phyloP scores from a whole-genome alignment of 495 filamentous ascomycete species.

The Parathielavia appendiculata region DNA sequence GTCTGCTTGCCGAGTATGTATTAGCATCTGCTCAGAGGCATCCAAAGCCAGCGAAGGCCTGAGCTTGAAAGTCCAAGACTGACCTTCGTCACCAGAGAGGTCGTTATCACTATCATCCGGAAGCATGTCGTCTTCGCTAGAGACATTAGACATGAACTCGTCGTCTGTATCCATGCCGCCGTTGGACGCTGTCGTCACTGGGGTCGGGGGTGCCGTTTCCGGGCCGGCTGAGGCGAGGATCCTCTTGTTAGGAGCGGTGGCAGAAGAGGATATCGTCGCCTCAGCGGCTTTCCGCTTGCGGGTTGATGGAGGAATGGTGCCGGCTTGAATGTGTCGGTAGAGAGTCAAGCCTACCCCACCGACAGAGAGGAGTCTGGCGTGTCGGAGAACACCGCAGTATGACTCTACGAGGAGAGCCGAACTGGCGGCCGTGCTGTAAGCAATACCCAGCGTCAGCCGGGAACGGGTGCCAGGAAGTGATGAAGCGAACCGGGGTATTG shows the following conservation, averaged over 20 bases:
- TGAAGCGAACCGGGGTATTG: not conserved
- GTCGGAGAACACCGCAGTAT: not conserved
- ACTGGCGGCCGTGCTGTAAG: too few species aligned
- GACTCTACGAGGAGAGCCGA: conserved; percentile 1
- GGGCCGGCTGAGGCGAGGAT: conserved; percentile 48
- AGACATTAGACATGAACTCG: conserved; percentile 83
- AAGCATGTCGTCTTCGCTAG: conserved; percentile 71
- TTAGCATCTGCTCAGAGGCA: conserved; percentile 8
- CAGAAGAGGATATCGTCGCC: conserved; percentile 52
- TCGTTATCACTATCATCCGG: conserved; percentile 71
- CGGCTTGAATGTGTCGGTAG: conserved; percentile 27
- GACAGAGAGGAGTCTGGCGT: not conserved
- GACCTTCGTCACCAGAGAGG: conserved; percentile 72
- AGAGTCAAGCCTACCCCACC: conserved; percentile 15
- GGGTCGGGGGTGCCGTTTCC: conserved; percentile 48
- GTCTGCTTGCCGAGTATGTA: conserved; percentile 40
- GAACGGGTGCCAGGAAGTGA: too few species aligned
- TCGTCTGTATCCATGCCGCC: conserved; percentile 94
- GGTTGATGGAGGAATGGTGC: conserved; percentile 58
- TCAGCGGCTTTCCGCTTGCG: conserved; percentile 92
- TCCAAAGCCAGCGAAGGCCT: not conserved
- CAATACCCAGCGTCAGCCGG: too few species aligned
- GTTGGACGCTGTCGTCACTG: conserved; percentile 51
- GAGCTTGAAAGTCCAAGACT: conserved; percentile 23
- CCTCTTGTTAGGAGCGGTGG: conserved; percentile 47